phyloP scores from a whole-genome alignment of 169 alveolate genomes.

The Cryptosporidium ubiquitum region DNA sequence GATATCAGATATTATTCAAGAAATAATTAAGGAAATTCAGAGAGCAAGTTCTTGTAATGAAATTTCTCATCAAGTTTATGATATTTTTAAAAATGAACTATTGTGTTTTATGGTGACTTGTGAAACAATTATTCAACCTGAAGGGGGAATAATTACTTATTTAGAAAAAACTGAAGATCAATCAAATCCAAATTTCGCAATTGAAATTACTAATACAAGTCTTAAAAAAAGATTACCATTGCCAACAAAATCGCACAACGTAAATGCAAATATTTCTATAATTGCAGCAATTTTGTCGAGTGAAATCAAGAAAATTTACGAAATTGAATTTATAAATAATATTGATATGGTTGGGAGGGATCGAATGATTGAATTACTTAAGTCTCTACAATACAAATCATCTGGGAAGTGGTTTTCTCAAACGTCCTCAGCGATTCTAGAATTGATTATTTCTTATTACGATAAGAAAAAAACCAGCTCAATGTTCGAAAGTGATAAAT shows the following conservation, averaged over 20 bases:
- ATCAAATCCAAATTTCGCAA: neutral
- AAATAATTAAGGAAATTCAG: neutral
- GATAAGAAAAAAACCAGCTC: neutral
- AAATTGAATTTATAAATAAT: neutral
- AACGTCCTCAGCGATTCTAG: neutral
- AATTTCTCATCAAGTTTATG: neutral
- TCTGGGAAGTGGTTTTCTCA: constrained; percentile 49
- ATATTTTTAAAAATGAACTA: constrained; percentile 20
- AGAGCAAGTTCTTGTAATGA: constrained; percentile 5
- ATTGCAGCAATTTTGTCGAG: constrained; percentile 17
- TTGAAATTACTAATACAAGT: neutral
- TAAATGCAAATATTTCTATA: constrained; percentile 24
- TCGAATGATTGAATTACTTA: constrained; percentile 14
- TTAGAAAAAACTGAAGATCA: neutral
- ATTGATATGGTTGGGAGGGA: constrained; percentile 3
- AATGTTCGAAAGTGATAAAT: neutral
- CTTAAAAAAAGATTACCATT: neutral
- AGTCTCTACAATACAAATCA: constrained; percentile 46
- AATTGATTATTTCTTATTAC: neutral
- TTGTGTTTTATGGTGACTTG: constrained; percentile 53
- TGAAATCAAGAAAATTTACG: constrained; percentile 15
- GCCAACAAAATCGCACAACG: constrained; percentile 11
- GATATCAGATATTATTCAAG: constrained; percentile 15
- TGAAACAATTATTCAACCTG: constrained; percentile 61
- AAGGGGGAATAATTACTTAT: constrained; percentile 40